Evolutionary conservation across 176 grass and related monocot genomes (phyloP).

Genomic region (Bonia amplexicaulis): DNA sequence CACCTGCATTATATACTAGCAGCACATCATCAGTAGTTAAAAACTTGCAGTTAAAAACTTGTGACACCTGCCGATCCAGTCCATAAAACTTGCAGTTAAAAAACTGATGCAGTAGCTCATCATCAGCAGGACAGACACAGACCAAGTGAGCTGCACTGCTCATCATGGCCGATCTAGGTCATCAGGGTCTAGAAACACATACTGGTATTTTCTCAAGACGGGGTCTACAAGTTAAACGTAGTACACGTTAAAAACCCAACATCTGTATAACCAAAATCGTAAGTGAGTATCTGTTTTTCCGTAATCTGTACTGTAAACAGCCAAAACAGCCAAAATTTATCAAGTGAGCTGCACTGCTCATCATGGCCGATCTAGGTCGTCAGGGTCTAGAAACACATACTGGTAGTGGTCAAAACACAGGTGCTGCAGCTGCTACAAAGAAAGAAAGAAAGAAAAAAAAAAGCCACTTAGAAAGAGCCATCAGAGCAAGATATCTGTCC

Average conservation of each 20-base stretch:
- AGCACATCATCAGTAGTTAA: neutral
- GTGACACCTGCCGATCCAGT: too few relatives aligned
- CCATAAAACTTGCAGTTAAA: neutral
- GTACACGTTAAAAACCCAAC: too few relatives aligned
- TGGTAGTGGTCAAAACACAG: neutral
- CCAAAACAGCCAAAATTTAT: too few relatives aligned
- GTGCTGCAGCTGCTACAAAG: neutral
- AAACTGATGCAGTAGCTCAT: neutral
- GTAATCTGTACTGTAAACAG: too few relatives aligned
- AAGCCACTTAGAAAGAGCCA: neutral
- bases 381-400: neutral
- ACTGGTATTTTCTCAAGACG: too few relatives aligned
- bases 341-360: neutral
- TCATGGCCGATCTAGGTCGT: neutral
- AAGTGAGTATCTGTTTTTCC: too few relatives aligned
- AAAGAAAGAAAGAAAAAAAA: too few relatives aligned
- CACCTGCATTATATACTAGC: neutral
- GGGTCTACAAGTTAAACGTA: too few relatives aligned
- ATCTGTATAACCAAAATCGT: too few relatives aligned
- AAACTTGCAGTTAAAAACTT: neutral
- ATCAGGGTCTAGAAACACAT: neutral
- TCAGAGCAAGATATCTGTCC: neutral
- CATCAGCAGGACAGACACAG: neutral
- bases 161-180: neutral
- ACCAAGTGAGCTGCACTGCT: neutral